phyloP scores from a whole-genome alignment of 208 protist genomes.

The Acanthamoeba healyi region DNA sequence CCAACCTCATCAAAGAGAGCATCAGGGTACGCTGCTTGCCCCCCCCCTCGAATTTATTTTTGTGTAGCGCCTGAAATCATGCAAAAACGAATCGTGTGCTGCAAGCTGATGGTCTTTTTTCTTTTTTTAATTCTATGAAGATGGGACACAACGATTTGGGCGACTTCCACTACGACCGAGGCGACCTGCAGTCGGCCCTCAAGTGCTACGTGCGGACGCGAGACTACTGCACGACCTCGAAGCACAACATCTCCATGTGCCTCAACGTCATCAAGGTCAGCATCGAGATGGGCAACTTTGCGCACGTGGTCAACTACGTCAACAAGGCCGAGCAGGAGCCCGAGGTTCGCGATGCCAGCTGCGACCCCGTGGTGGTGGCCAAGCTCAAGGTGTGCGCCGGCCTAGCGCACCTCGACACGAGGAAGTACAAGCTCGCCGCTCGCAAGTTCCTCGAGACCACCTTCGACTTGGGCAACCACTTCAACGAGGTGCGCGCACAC shows the following conservation, averaged over 20 bases:
- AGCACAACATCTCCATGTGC: slow-evolving; percentile 89
- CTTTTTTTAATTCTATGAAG: slow-evolving; percentile 39
- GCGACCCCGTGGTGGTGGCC: slow-evolving; percentile 41
- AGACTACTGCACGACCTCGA: slow-evolving; percentile 91
- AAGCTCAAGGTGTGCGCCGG: slow-evolving; percentile 83
- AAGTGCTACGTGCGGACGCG: slow-evolving; percentile 89
- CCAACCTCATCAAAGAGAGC: slow-evolving; percentile 87
- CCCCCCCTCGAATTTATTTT: not conserved
- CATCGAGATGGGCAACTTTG: slow-evolving; percentile 88
- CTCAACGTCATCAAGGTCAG: slow-evolving; percentile 88
- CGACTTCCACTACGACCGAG: slow-evolving; percentile 87
- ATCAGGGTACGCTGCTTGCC: slow-evolving; percentile 81
- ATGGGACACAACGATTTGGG: slow-evolving; percentile 89
- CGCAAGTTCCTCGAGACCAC: slow-evolving; percentile 87
- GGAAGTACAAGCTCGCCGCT: slow-evolving; percentile 88
- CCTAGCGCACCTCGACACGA: slow-evolving; percentile 86
- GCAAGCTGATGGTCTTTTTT: not conserved
- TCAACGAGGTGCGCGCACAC: slow-evolving; percentile 81
- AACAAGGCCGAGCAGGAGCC: slow-evolving; percentile 88
- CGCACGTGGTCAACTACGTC: slow-evolving; percentile 86
- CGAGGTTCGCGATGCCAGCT: slow-evolving; percentile 47
- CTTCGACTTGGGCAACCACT: slow-evolving; percentile 74
- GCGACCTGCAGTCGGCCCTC: slow-evolving; percentile 87
- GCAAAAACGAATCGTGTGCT: too few species aligned
- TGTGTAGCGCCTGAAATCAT: too few species aligned